phyloP scores from a whole-genome alignment of 2,329 filamentous ascomycete species.

The Cercospora brassicicola region DNA sequence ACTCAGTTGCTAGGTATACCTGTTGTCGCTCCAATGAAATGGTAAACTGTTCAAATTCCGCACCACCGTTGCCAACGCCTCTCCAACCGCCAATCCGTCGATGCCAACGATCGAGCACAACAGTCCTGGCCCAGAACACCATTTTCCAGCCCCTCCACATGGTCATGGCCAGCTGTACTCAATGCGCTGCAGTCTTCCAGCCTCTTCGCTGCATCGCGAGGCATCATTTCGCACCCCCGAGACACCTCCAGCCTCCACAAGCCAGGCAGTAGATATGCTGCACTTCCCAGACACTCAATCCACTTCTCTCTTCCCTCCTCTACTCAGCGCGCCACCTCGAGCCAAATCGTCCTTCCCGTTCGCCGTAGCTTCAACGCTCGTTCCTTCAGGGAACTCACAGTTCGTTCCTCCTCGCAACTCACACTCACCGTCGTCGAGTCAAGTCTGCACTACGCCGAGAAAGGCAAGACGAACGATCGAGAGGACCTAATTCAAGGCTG shows the following conservation, averaged over 20 bases:
- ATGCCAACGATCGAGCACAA: background rate
- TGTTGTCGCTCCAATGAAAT: background rate
- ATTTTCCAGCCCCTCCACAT: background rate
- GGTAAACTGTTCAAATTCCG: background rate
- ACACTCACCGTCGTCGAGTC: background rate
- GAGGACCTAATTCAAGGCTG: background rate
- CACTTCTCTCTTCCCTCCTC: background rate
- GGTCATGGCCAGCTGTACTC: background rate
- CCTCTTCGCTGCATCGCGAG: background rate
- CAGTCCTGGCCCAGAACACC: background rate
- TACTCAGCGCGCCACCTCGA: background rate
- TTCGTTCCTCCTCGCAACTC: constrained; percentile 4
- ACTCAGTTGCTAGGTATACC: background rate
- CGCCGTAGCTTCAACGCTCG: background rate
- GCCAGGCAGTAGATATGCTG: background rate
- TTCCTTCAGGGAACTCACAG: background rate
- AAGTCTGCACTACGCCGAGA: background rate
- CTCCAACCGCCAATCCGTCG: background rate
- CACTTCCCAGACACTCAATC: constrained; percentile 3
- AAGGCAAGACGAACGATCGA: background rate
- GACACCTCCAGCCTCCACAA: background rate
- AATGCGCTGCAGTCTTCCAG: background rate
- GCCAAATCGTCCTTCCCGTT: background rate
- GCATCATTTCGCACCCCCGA: background rate
- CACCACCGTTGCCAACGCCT: background rate